Evolutionary conservation across 2,329 filamentous ascomycete genomes (phyloP), one percentile per base, ranked within the genome.

Genomic region (Ophidiomyces ophidiicola): DNA sequence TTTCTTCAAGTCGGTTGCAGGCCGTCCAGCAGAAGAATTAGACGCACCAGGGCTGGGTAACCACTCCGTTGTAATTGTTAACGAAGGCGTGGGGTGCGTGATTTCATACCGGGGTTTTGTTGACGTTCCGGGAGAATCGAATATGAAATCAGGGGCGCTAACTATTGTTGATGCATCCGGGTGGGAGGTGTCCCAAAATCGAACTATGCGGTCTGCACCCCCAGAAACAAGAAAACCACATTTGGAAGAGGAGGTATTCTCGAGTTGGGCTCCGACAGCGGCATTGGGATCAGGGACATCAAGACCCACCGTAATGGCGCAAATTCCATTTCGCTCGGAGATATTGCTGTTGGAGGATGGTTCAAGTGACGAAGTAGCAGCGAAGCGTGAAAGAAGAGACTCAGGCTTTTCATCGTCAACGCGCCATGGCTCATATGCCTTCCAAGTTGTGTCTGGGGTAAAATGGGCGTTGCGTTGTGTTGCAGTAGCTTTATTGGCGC

Each of bases 381-480:
- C 84, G 54, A 94, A 93, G 4, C 85, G 79, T 18, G 77, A 77
- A 6, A 96, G 74, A 75, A 94, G 86, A 21, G 82, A 79, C 57
- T 93, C 86, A 1, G 82, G 76, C 46, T 76, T 80, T 55, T 94
- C 87, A 46, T 92, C 85, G 51, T 98, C 90, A 1, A 94, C 79
- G 36, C 86, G 82, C 73, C 84, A 87, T 2, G 88, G 74, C 32
- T 87, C 80, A 55, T 92, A 92, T 17, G 72, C 72, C 52, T 76
- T 79, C 11, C 49, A 45, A 29, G 42, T 51, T n/a, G 48, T 47
- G 14, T 53, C 44, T 3, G 46, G 40, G n/a, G 41, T 45, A 25
- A 48, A 46, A 15, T 44, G 43, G 8, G 36, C 44, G 26, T 46
- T 48, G 28, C 44, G 48, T 12, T 42, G 34, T n/a, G 42, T 15